These are phyloP conservation scores for Pseudomonodictys pantanalensis DNA, from an alignment of 495 filamentous ascomycete genomes.

Conservation along the genomic window DNA sequence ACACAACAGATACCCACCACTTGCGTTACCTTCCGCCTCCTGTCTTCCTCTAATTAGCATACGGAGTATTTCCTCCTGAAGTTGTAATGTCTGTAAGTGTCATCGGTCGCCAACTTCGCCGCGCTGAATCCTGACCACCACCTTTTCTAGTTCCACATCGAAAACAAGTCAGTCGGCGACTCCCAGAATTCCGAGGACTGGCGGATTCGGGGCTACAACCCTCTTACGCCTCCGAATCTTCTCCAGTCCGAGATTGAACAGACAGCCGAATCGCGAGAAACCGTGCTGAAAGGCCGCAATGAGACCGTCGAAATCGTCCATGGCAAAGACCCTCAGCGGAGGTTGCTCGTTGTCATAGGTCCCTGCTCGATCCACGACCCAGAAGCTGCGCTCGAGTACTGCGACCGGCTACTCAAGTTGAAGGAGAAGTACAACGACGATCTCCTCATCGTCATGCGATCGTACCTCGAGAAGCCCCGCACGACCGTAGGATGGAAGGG, in stretches of 20 bases:
- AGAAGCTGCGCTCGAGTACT: conserved; percentile 87
- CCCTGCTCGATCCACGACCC: conserved; percentile 99
- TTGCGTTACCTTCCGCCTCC: no score
- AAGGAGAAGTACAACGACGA: conserved; percentile 89
- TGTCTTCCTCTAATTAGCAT: no score
- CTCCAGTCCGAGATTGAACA: conserved; percentile 93
- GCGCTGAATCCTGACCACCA: conserved; percentile 1
- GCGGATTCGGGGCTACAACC: conserved; percentile 83
- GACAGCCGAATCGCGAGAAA: conserved; percentile 70
- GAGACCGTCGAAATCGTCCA: conserved; percentile 80
- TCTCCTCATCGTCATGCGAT: conserved; percentile 93
- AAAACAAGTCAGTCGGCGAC: conserved; percentile 87
- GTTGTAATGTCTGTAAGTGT: conserved; percentile 31
- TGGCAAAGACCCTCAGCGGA: conserved; percentile 67
- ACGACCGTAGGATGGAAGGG: conserved; percentile 99
- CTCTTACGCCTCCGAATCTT: conserved; percentile 86
- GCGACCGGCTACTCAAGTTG: conserved; percentile 72
- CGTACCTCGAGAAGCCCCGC: conserved; percentile 97
- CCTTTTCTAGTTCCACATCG: conserved; percentile 68
- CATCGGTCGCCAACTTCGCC: background rate
- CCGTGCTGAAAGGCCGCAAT: conserved; percentile 75
- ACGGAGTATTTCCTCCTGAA: no score
- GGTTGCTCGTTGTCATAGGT: conserved; percentile 88
- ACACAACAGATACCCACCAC: no score
- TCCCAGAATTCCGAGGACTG: conserved; percentile 79